A percentile compares a stretch with the other conserved stretches of the same genome.
Evolutionary conservation across 768 basidiomycete species (phyloP).

Genomic region (Phylloporus sp.): DNA sequence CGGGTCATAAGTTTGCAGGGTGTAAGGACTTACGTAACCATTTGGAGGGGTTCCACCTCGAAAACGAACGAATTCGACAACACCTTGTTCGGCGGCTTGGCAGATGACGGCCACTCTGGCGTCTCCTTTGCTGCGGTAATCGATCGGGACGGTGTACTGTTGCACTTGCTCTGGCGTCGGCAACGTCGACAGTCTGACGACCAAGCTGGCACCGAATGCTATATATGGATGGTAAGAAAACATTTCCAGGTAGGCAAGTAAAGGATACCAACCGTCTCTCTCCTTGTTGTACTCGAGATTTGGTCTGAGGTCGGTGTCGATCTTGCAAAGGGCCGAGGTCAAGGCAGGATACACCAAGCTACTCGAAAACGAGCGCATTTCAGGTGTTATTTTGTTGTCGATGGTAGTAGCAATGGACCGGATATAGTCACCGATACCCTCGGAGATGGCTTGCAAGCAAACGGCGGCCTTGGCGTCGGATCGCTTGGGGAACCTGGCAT

Average conservation of each 20-base stretch:
- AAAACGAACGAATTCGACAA: conserved; percentile 57
- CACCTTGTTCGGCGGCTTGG: conserved; percentile 50
- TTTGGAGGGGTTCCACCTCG: conserved; percentile 39
- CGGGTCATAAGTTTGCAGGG: conserved; percentile 20
- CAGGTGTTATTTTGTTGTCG: conserved; percentile 43
- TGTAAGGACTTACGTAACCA: conserved; percentile 38
- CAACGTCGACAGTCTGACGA: conserved; percentile 35
- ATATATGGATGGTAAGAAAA: background rate
- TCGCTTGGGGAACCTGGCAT: conserved; percentile 55
- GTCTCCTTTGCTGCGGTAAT: conserved; percentile 56
- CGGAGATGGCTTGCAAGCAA: conserved; percentile 58
- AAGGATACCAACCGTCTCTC: conserved; percentile 43
- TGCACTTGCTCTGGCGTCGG: conserved; percentile 33
- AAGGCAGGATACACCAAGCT: conserved; percentile 44
- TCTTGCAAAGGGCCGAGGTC: conserved; percentile 41
- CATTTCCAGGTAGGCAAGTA: background rate
- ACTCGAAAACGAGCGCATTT: conserved; percentile 41
- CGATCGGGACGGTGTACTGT: conserved; percentile 41
- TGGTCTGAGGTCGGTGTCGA: conserved; percentile 35
- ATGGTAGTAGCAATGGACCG: conserved; percentile 39
- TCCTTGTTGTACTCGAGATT: conserved; percentile 40
- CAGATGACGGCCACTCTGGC: conserved; percentile 55
- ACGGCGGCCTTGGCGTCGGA: conserved; percentile 68
- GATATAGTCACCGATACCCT: conserved; percentile 55
- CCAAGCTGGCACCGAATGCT: conserved; percentile 56